Evolutionary conservation across 169 alveolate species (phyloP), one percentile per base, ranked within the genome.

Genomic region (Eimeria sp.): DNA sequence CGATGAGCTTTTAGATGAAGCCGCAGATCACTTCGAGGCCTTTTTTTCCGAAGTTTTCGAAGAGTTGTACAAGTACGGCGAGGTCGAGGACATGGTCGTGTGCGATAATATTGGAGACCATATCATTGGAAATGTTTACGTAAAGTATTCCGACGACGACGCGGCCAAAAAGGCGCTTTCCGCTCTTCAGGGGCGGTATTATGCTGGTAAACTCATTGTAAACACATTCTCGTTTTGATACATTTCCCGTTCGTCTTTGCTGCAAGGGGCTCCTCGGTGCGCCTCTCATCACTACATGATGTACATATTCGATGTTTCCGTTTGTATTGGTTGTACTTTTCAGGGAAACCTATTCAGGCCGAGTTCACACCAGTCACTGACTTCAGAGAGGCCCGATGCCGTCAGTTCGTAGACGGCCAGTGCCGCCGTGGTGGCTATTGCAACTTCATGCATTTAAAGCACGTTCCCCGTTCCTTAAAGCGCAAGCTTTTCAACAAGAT

Each of bases 331-430:
- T 62, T 30, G 97, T 85, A 43, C 49, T 99, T 98, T 97, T 98
- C 96, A 62, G 97, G 97, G 14, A 99, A 95, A 95, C 94, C 82
- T 14, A 99, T 99, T n/a, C 98, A 98, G 78, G 98, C 98, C 43
- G 99, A 99, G 95, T 99, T 98, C 96, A 98, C 99, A 25, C 99
- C 99, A 14, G 99, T 99, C 13, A 98, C 99, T n/a, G 99, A 99
- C 97, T 99, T 99, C 97, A 98, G 99, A 77, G 99, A 99, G 91
- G 99, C 99, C 58, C 98, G 98, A 25, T 97, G 99, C 95, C 98
- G 99, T 62, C 99, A 99, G 96, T 99, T 99, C 96, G 99, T 99
- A 56, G 99, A 99, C 89, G 99, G 99, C 9, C 98, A 98, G 68
- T 99, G 99, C 97, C 98, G 99, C 62, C 98, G 99, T 49, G 97